Evolutionary conservation across 352 stramenopile genomes (phyloP).

Genomic region (Phytophthora fragariaefolia): DNA sequence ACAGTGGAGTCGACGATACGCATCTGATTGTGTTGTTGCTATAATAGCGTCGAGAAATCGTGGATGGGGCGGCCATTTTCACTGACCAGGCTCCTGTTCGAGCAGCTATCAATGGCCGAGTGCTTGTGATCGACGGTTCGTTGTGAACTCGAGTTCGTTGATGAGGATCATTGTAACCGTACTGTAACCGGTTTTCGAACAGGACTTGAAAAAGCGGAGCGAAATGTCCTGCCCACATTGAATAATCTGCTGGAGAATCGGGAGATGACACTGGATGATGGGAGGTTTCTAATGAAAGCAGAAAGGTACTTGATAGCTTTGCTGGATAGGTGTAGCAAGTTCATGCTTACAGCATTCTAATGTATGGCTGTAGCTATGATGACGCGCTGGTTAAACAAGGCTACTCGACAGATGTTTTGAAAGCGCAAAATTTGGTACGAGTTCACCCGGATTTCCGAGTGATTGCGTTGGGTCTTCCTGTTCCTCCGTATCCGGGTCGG

Average conservation of each 20-base stretch:
- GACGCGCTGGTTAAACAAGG: conserved; percentile 67
- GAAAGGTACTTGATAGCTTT: conserved; percentile 51
- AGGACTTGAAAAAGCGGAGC: conserved; percentile 94
- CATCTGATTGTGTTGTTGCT: background rate
- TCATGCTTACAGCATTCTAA: background rate
- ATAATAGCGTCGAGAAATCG: conserved; percentile 69
- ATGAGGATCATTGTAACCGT: too few relatives aligned
- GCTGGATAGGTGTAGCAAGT: background rate
- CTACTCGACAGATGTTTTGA: conserved; percentile 55
- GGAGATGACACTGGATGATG: conserved; percentile 96
- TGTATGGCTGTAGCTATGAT: conserved; percentile 45
- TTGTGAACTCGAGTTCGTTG: background rate
- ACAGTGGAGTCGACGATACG: background rate
- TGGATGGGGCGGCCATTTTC: conserved; percentile 79
- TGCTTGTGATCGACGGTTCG: conserved; percentile 94
- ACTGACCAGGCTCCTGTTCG: conserved; percentile 93
- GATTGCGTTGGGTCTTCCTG: conserved; percentile 89
- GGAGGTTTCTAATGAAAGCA: conserved; percentile 91
- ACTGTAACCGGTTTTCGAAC: background rate
- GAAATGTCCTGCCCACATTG: conserved; percentile 97
- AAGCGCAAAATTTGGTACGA: conserved; percentile 75
- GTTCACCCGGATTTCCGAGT: conserved; percentile 95
- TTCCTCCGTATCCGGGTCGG: conserved; percentile 85
- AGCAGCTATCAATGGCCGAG: conserved; percentile 92
- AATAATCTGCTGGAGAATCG: conserved; percentile 98